Conservation (phyloP, 2,329 filamentous ascomycete genomes). For the Fusarium circinatum region DNA sequence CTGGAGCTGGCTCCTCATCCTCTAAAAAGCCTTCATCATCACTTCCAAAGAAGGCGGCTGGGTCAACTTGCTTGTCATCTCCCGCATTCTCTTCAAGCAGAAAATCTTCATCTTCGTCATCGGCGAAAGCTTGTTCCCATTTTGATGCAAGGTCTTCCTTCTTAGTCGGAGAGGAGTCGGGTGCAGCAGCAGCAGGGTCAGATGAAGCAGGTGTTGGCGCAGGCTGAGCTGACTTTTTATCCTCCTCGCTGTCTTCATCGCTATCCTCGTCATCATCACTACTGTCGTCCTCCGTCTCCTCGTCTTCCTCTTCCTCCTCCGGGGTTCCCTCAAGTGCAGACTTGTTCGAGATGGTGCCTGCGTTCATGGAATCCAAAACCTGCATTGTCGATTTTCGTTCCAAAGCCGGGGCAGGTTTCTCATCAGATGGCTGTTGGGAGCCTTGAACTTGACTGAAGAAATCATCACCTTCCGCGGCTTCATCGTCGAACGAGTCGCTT, state of each 20-base stretch:
- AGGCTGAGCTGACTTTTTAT: constrained; percentile 29
- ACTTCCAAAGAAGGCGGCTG: constrained; percentile 76
- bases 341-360: constrained; percentile 45
- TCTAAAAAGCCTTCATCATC: constrained; percentile 89
- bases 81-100: constrained; percentile 66
- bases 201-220: constrained; percentile 23
- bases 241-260: not conserved
- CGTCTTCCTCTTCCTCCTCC: constrained; percentile 37
- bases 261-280: not conserved
- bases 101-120: constrained; percentile 75
- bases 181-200: constrained; percentile 35
- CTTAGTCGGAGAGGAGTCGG: constrained; percentile 41
- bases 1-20: constrained; percentile 58
- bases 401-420: constrained; percentile 48
- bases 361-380: constrained; percentile 65
- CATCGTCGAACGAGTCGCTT: constrained; percentile 55
- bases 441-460: constrained; percentile 68
- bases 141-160: constrained; percentile 78
- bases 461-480: constrained; percentile 64
- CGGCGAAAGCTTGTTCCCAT: constrained; percentile 85
- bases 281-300: not conserved
- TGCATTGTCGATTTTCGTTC: constrained; percentile 77
- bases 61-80: constrained; percentile 63
- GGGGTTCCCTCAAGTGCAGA: constrained; percentile 47
- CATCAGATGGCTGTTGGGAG: constrained; percentile 36